Evolutionary conservation across 441 rosid genomes (phyloP), one percentile per base, ranked within the genome.

Genomic region (Erodium texanum): DNA sequence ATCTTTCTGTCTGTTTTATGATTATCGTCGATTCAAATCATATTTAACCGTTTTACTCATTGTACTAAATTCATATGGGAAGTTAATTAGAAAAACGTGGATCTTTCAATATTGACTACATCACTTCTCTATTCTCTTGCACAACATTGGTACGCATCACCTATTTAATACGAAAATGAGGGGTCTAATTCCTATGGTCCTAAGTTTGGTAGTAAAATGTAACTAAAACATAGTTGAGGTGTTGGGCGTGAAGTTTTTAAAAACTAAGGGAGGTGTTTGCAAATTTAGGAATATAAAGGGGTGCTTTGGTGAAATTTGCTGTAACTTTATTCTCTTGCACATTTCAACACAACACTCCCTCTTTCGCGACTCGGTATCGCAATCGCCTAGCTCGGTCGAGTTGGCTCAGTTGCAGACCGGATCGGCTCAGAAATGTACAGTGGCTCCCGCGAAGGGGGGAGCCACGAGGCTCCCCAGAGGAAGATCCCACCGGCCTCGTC

Each of bases 401-500:
- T 69, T 70, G 22, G 62, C 72, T 65, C 56, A 18, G 48, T 29
- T 50, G 66, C 34, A 36, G 73, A 83, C 66, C 68, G 23, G 74
- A 12, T 68, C 68, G 68, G 68, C 27, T 29, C 34, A 29, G 70
- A 71, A 71, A 89, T 93, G 99, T 91, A 91, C 79, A 86, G 93
- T 78, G 96, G 92, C 66, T 89, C 97, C 69, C 88, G 97, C 78
- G 99, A 93, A 71, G 96, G 97, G 73, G 97, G 89, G 82, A 84
- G 88, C 83, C 93, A 84, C 52, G 99, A 91, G 61, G 81, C 89
- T 29, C 70, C 86, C 45, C 98, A 88, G 77, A 83, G 91, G 83
- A 88, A 85, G 95, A 84, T 94, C 77, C 97, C 98, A 5, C 93
- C 97, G 11, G 90, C 93, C 36, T 85, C 98, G 24, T 86, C 99